Evolutionary conservation across 1,139 yeast genomes (phyloP), one percentile per base, ranked within the genome.

Genomic region (Yamadazyma sp.): DNA sequence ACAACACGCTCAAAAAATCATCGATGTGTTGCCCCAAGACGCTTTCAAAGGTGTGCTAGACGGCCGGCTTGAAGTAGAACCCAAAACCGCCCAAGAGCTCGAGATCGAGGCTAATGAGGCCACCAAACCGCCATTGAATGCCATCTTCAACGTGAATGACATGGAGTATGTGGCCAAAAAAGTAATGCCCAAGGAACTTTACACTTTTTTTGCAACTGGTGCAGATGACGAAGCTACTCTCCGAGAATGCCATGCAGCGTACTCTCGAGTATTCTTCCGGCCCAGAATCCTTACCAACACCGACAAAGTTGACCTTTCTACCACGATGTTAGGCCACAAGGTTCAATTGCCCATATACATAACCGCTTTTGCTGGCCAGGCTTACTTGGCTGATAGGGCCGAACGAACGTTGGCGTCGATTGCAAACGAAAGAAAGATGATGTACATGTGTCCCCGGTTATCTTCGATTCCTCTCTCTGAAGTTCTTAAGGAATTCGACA

Each of bases 151-250:
- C 54, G 50, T 82, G 43, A 72, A 77, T 43, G 92, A 86, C 56
- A 87, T 88, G 51, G 96, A 88, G 58, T 73, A 74, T 47, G 77
- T 88, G 32, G 95, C 96, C 1, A 74, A 84, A 38, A 72, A 77
- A 45, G 80, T 84, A 33, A 63, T 87, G 63, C 73, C 84, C 25
- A 75, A 74, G 40, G 74, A 79, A 11, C 94, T 89, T 0, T 84
- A 95, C 87, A 87, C 87, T 7, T 88, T 87, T 61, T 88, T 85
- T 59, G 80, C 91, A 2, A 80, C 88, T 27, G 96, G 89, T n/a
- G 74, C 92, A 14, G 95, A 87, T 56, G 96, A 88, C 59, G 96
- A 88, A 63, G 77, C 87, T 47, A 73, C 94, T 2, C 59, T 85
- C 59, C 75, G 96, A 48, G 95, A 87, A 56, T 87, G 87, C 64